These are phyloP conservation scores for Cucurbitaria berberidis DNA, from an alignment of 2,329 filamentous ascomycete genomes.

Conservation along the genomic window DNA sequence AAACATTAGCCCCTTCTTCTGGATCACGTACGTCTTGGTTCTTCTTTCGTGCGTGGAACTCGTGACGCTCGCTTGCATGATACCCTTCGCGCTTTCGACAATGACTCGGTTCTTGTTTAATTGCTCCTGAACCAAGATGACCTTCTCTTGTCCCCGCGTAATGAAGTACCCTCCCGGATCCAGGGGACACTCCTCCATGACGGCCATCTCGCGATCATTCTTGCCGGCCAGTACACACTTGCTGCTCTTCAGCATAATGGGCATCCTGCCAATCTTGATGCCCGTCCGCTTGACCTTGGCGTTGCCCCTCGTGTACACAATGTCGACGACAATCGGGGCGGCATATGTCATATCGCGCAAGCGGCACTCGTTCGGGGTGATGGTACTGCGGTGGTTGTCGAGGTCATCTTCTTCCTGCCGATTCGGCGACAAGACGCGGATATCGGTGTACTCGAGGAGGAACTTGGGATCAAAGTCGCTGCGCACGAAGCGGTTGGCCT, in stretches of 20 bases:
- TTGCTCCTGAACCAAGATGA: conserved; percentile 97
- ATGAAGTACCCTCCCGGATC: conserved; percentile 99
- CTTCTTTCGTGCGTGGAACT: conserved; percentile 96
- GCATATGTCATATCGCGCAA: conserved; percentile 98
- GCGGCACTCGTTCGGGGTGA: conserved; percentile 96
- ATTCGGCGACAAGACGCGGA: conserved; percentile 82
- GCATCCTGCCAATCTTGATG: conserved; percentile 86
- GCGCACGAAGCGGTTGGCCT: conserved; percentile 84
- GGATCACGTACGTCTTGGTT: conserved; percentile 93
- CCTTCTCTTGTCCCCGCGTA: conserved; percentile 96
- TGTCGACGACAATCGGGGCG: conserved; percentile 90
- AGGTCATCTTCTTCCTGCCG: conserved; percentile 76
- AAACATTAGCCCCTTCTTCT: conserved; percentile 91
- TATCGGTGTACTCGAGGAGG: conserved; percentile 89
- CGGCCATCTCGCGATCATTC: conserved; percentile 85
- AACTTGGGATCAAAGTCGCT: conserved; percentile 94
- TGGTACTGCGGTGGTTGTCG: conserved; percentile 53
- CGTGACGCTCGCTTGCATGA: conserved; percentile 91
- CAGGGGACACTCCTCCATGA: conserved; percentile 92
- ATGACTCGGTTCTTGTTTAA: conserved; percentile 99
- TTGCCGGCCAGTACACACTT: conserved; percentile 87
- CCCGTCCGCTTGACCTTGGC: conserved; percentile 73
- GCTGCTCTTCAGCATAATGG: conserved; percentile 95
- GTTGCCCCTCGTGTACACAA: conserved; percentile 85
- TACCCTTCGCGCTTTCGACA: conserved; percentile 92